These are phyloP conservation scores for Mucor mucedo DNA, from an alignment of 371 early-diverging fungal species.

Conservation along the genomic window DNA sequence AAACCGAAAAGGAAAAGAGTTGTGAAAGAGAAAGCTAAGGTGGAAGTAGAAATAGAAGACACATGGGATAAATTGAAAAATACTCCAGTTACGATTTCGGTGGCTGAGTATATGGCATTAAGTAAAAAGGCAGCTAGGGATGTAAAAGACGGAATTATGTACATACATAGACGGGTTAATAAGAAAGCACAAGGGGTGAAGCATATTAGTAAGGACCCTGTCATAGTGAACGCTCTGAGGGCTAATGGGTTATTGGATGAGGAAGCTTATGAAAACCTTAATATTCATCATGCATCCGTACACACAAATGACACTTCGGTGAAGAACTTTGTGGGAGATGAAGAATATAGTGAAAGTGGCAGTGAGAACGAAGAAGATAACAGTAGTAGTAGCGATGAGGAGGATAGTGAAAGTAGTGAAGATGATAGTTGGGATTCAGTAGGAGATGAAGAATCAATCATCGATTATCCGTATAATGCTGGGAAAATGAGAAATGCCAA, in stretches of 20 bases:
- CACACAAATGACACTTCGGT: no score
- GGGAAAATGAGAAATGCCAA: conserved; percentile 3
- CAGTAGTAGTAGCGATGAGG: neutral
- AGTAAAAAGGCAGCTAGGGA: conserved; percentile 3
- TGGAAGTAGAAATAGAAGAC: neutral
- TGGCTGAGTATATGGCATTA: conserved; percentile 4
- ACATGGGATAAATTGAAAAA: conserved; percentile 12
- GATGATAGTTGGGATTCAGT: neutral
- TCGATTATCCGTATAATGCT: conserved; percentile 14
- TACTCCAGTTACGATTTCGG: neutral
- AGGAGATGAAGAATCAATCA: neutral
- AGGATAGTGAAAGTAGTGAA: neutral
- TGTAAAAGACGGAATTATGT: conserved; percentile 6
- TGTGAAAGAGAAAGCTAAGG: neutral
- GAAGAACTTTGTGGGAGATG: neutral
- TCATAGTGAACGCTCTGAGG: conserved; percentile 4
- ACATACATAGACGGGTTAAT: neutral
- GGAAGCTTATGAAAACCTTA: neutral
- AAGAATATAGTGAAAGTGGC: neutral
- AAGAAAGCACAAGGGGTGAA: neutral
- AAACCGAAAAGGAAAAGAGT: neutral
- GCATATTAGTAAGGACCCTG: no score
- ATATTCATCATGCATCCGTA: no score
- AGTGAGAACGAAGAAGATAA: neutral
- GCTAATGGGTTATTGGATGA: neutral